phyloP scores from a whole-genome alignment of 2,329 filamentous ascomycete species.

The Claviceps fusiformis region DNA sequence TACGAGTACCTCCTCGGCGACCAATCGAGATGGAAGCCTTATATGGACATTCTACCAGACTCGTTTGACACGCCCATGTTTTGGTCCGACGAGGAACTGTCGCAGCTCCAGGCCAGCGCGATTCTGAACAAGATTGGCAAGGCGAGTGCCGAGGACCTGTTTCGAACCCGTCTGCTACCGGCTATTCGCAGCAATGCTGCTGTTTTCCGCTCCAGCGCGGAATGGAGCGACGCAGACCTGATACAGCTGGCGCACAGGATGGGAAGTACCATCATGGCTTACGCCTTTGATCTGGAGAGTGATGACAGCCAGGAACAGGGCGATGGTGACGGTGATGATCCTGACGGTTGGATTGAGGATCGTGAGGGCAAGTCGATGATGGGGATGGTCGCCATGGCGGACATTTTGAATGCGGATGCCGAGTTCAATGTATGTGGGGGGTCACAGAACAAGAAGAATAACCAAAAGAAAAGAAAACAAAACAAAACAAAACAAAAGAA shows the following conservation, averaged over 20 bases:
- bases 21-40: slow-evolving; percentile 59
- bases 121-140: slow-evolving; percentile 67
- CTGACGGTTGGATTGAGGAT: slow-evolving; percentile 54
- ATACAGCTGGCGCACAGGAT: slow-evolving; percentile 55
- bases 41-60: slow-evolving; percentile 60
- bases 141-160: slow-evolving; percentile 54
- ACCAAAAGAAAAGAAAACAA: background rate
- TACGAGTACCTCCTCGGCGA: slow-evolving; percentile 52
- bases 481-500: background rate
- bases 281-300: slow-evolving; percentile 69
- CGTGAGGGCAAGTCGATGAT: slow-evolving; percentile 46
- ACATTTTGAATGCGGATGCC: slow-evolving; percentile 79
- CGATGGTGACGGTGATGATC: slow-evolving; percentile 26
- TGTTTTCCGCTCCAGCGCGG: slow-evolving; percentile 26
- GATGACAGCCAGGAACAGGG: slow-evolving; percentile 33
- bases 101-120: slow-evolving; percentile 61
- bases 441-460: background rate
- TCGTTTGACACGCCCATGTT: slow-evolving; percentile 82
- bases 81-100: slow-evolving; percentile 60
- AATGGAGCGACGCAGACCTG: slow-evolving; percentile 30
- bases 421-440: slow-evolving; percentile 57
- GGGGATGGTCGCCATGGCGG: slow-evolving; percentile 84
- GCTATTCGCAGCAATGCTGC: slow-evolving; percentile 30
- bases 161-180: slow-evolving; percentile 41
- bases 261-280: slow-evolving; percentile 84